phyloP scores from a whole-genome alignment of 1,284 basidiomycete genomes.

The Tetrapyrgos nigripes region DNA sequence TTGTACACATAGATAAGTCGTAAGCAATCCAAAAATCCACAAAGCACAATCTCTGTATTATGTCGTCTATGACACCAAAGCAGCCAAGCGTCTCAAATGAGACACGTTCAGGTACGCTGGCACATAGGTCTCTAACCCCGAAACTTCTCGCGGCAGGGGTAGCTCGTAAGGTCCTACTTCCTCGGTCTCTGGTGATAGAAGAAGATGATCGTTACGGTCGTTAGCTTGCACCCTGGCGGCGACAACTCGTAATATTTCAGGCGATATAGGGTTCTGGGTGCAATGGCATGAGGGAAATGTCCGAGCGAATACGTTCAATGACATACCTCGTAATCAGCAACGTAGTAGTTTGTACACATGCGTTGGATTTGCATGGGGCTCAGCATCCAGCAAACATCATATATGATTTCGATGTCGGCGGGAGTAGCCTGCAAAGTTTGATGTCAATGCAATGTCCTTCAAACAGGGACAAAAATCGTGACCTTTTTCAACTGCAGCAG shows the following conservation, averaged over 20 bases:
- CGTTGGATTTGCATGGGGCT: slow-evolving; percentile 99
- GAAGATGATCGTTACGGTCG: slow-evolving; percentile 94
- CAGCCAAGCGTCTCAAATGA: slow-evolving; percentile 81
- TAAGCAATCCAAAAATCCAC: neutral
- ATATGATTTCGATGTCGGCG: slow-evolving; percentile 97
- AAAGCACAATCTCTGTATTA: neutral
- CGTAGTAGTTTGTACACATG: slow-evolving; percentile 98
- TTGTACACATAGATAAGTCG: neutral
- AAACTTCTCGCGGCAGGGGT: slow-evolving; percentile 86
- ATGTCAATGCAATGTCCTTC: neutral
- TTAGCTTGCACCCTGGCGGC: slow-evolving; percentile 93
- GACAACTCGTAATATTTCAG: slow-evolving; percentile 96
- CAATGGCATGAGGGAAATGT: slow-evolving; percentile 4
- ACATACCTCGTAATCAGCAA: slow-evolving; percentile 94
- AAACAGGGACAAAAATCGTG: slow-evolving; percentile 8
- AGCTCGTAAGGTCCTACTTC: slow-evolving; percentile 94
- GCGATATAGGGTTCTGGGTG: slow-evolving; percentile 89
- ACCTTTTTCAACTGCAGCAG: slow-evolving; percentile 98
- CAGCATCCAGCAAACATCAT: slow-evolving; percentile 99
- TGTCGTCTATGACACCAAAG: slow-evolving; percentile 69
- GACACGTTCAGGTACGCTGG: slow-evolving; percentile 88
- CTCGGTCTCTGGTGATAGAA: slow-evolving; percentile 93
- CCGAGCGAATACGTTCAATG: neutral
- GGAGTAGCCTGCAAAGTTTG: slow-evolving; percentile 71
- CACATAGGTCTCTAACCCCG: slow-evolving; percentile 88